Evolutionary conservation across 805 yeast genomes (phyloP).

Genomic region (Crinitomyces ghanaensis): DNA sequence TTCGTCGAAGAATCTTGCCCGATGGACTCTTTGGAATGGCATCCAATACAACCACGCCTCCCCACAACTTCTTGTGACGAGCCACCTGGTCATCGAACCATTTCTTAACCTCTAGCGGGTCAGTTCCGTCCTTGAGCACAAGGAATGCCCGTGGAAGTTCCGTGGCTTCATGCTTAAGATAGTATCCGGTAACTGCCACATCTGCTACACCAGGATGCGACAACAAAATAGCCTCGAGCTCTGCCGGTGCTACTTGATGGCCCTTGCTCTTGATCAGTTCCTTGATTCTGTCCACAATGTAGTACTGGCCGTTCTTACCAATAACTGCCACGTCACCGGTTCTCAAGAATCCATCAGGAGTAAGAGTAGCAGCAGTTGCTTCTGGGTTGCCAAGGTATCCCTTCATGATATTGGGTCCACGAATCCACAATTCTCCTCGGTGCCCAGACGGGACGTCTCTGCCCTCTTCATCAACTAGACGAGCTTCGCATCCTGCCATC

Average conservation of each 20-base stretch:
- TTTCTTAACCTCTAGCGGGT: slow-evolving; percentile 7
- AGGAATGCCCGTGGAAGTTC: slow-evolving; percentile 20
- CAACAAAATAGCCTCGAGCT: slow-evolving; percentile 16
- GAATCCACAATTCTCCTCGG: slow-evolving; percentile 43
- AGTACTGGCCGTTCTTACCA: slow-evolving; percentile 29
- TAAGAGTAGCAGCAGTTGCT: slow-evolving; percentile 36
- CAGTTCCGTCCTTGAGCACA: slow-evolving; percentile 10
- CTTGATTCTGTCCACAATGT: slow-evolving; percentile 50
- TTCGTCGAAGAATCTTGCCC: slow-evolving; percentile 86
- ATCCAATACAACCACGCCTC: slow-evolving; percentile 49
- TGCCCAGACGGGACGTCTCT: slow-evolving; percentile 36
- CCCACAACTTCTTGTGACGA: slow-evolving; percentile 20
- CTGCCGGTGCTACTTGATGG: slow-evolving; percentile 21
- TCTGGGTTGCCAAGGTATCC: slow-evolving; percentile 39
- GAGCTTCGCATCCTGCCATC: slow-evolving; percentile 37
- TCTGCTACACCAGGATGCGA: slow-evolving; percentile 17
- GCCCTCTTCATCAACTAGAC: slow-evolving; percentile 30
- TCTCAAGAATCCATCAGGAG: slow-evolving; percentile 42
- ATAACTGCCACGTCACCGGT: slow-evolving; percentile 46
- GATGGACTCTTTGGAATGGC: slow-evolving; percentile 88
- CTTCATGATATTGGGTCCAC: slow-evolving; percentile 44
- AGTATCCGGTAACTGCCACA: slow-evolving; percentile 17
- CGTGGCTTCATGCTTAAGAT: slow-evolving; percentile 24
- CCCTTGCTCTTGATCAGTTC: slow-evolving; percentile 45
- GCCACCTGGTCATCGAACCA: slow-evolving; percentile 21